Evolutionary conservation across 805 yeast genomes (phyloP), one percentile per base, ranked within the genome.

Genomic region (Candida caryicola): DNA sequence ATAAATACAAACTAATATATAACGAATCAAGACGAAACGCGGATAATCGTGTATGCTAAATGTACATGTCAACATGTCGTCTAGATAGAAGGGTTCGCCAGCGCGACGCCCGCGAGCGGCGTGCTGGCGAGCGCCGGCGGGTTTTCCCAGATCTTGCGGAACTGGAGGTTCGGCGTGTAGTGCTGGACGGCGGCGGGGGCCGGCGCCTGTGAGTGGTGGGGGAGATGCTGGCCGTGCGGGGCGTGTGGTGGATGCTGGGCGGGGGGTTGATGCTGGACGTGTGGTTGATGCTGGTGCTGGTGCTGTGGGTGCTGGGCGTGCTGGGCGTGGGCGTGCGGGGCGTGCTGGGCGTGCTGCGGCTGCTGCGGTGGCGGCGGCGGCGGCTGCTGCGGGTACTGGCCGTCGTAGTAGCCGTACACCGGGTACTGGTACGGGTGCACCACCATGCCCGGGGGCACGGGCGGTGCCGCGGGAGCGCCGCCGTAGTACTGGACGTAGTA

Each of bases 81-180:
- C n/a, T n/a, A n/a, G n/a, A n/a, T n/a, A n/a, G n/a, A n/a, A n/a
- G n/a, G n/a, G n/a, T n/a, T n/a, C 25, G 26, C 16, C 26, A 31
- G 23, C 17, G 17, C 5, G 13, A 4, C 26, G 9, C 25, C 34
- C 23, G 25, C 18, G n/a, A 23, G 36, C 3, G 27, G 29, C 4
- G 23, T 15, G 17, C 19, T 19, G 7, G 18, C 16, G n/a, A 9
- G 28, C 10, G 12, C 16, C 29, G 17, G 18, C 27, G 18, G 38
- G 36, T 18, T 37, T 29, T 60, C 64, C 67, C 69, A 64, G 14
- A 65, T 62, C 40, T 64, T 63, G 33, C 69, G 47, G 48, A 64
- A 64, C 37, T 60, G 64, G 17, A 61, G 45, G 36, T 48, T 50
- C 5, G 63, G 60, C 6, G 57, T 48, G 37, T 54, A 52, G 34